These are phyloP conservation scores for Sporodiniella umbellata DNA, from an alignment of 371 early-diverging fungal genomes.

Conservation along the genomic window DNA sequence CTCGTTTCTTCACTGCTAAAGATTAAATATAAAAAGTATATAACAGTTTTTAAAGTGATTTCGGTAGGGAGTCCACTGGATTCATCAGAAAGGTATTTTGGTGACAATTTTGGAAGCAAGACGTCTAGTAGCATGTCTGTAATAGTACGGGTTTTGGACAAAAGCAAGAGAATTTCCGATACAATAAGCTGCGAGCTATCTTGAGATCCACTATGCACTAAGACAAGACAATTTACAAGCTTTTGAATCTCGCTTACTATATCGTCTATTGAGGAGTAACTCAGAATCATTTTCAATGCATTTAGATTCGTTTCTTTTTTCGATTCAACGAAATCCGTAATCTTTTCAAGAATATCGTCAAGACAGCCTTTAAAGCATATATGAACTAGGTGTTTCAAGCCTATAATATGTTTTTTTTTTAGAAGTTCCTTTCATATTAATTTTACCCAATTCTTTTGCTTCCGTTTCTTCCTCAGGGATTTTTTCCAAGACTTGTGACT, in stretches of 20 bases:
- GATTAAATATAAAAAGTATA: slow-evolving; percentile 8
- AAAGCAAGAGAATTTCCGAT: not conserved
- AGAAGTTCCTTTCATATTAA: not conserved
- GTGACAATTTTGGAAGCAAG: slow-evolving; percentile 5
- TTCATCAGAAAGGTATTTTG: slow-evolving; percentile 5
- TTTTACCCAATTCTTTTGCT: slow-evolving; percentile 6
- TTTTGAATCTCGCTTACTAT: slow-evolving; percentile 14
- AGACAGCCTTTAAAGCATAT: slow-evolving; percentile 24
- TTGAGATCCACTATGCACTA: slow-evolving; percentile 2
- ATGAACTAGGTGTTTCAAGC: slow-evolving; percentile 28
- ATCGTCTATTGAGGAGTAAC: slow-evolving; percentile 12
- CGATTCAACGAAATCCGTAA: slow-evolving; percentile 16
- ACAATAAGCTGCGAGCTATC: not conserved
- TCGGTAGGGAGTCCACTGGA: slow-evolving; percentile 3
- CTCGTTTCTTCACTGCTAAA: not conserved
- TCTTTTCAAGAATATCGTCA: slow-evolving; percentile 11
- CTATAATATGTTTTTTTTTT: slow-evolving; percentile 3
- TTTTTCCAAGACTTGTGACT: slow-evolving; percentile 18
- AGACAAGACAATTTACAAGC: slow-evolving; percentile 5
- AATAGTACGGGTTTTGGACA: slow-evolving; percentile 2
- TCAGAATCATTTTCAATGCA: slow-evolving; percentile 14
- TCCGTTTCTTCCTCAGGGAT: slow-evolving; percentile 2
- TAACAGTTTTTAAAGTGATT: not conserved
- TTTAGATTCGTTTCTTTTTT: slow-evolving; percentile 16
- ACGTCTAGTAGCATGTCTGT: slow-evolving; percentile 19